Base-by-base conservation (phyloP, 257 asterid genomes). In the Sherardia arvensis region DNA sequence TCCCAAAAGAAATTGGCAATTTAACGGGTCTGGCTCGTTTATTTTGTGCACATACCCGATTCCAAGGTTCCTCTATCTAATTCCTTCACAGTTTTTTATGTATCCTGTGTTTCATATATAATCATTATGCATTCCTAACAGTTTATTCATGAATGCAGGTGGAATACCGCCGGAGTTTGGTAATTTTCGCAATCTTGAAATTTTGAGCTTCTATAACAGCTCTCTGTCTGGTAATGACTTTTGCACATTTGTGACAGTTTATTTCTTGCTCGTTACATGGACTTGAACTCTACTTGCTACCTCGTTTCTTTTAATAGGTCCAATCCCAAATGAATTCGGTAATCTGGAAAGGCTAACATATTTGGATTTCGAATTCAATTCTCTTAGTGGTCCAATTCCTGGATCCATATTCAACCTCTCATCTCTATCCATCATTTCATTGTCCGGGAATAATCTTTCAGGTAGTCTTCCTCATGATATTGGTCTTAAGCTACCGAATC, bases 1-100 rank as follows among this genome's bases (percentile, higher is more conserved):
- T 70, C 55, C 74, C 69, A 18, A 14, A 26, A n/a, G 62, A 36
- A 26, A 40, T 63, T 29, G 69, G 69, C 7, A 70, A 62, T 23
- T 26, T 70, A 7, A 54, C 69, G 0, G 32, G 1, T 40, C 21
- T 63, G 6, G 1, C 3, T 3, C 2, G 0, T 25, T 8, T 63
- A 21, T 1, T 1, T 3, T 0, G 20, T 5, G 58, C 28, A 17
- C 1, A 3, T 0, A 62, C 25, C 40, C 10, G 9, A 1, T 62
- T 45, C 15, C 18, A 26, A 62, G 57, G 67, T 62, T 36, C 3
- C 15, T 36, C n/a, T n/a, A n/a, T n/a, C n/a, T n/a, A n/a, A n/a
- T 8, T 36, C 3, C 45, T 36, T 9, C 45, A 36, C 45, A 36
- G 0, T 36, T 10, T 36, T 1, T 36, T 36, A 11, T 11, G 11